These are phyloP conservation scores for Rhynchospora tenuis DNA, from an alignment of 176 grass and related monocot species.

Conservation along the genomic window DNA sequence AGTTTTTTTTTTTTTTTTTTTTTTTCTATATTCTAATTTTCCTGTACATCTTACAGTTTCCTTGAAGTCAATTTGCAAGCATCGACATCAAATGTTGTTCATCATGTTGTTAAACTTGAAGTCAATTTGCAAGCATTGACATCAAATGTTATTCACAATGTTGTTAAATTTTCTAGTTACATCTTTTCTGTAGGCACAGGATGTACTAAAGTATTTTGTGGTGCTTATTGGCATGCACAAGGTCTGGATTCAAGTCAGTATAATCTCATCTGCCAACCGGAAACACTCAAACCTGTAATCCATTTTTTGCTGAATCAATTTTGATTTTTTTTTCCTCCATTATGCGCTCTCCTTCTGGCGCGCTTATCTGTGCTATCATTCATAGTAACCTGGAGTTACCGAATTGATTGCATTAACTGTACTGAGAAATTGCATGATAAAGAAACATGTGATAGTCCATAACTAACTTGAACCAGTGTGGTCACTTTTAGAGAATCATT, in stretches of 20 bases:
- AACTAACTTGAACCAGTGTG: not conserved
- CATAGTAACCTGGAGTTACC: not conserved
- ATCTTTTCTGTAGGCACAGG: slow-evolving; percentile 54
- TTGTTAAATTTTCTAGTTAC: not conserved
- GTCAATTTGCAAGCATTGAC: not conserved
- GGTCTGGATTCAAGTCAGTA: slow-evolving; percentile 66
- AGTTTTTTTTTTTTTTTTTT: slow-evolving; percentile 15
- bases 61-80: not conserved
- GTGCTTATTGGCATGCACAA: slow-evolving; percentile 79
- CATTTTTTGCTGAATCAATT: not conserved
- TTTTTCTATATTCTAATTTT: not conserved
- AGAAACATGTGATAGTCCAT: not conserved
- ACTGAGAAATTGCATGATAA: not conserved
- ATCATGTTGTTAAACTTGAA: not conserved
- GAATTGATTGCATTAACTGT: not conserved
- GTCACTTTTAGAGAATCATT: not conserved
- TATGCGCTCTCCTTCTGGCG: too few species aligned
- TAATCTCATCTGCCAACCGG: slow-evolving; percentile 56
- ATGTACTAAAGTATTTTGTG: slow-evolving; percentile 71
- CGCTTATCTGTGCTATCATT: not conserved
- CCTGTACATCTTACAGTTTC: not conserved
- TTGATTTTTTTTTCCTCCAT: not conserved
- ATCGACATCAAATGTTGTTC: not conserved
- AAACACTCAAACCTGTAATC: slow-evolving; percentile 67
- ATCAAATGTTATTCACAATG: not conserved